Conservation (phyloP, 495 filamentous ascomycete species). For the Glonium stellatum region DNA sequence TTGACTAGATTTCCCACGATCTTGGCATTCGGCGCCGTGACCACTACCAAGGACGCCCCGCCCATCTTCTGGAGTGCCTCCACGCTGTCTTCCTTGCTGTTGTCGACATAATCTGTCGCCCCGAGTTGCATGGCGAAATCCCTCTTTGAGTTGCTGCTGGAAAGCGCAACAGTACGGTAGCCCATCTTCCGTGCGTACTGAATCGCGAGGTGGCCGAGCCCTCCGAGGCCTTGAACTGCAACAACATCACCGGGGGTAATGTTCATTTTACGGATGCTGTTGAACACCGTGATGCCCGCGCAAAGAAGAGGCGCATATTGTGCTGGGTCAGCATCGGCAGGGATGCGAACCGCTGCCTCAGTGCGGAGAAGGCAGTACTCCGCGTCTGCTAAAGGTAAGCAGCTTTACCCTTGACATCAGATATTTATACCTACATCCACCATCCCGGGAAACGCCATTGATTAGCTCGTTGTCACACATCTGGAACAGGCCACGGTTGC, state of each 20-base stretch:
- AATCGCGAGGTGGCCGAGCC: constrained; percentile 60
- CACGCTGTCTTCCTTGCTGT: constrained; percentile 45
- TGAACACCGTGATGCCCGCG: constrained; percentile 68
- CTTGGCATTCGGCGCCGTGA: constrained; percentile 55
- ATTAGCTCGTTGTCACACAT: constrained; percentile 40
- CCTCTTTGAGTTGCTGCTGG: constrained; percentile 50
- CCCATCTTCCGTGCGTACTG: constrained; percentile 62
- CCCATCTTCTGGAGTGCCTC: constrained; percentile 50
- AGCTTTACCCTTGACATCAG: not conserved
- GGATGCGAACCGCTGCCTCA: constrained; percentile 60
- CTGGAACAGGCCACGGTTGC: constrained; percentile 40
- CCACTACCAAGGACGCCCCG: constrained; percentile 55
- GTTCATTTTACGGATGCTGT: constrained; percentile 56
- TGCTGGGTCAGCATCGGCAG: constrained; percentile 49
- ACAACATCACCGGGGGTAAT: constrained; percentile 52
- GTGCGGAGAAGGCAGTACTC: constrained; percentile 56
- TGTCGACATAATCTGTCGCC: constrained; percentile 62
- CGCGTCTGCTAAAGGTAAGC: constrained; percentile 38
- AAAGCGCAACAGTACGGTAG: constrained; percentile 57
- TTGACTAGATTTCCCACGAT: constrained; percentile 48
- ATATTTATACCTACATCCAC: constrained; percentile 38
- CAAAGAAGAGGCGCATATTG: constrained; percentile 62
- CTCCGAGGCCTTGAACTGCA: constrained; percentile 44
- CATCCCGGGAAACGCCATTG: constrained; percentile 38
- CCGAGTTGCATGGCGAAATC: constrained; percentile 55